phyloP scores from a whole-genome alignment of 495 filamentous ascomycete species.

The Penicillium atrosanguineum region DNA sequence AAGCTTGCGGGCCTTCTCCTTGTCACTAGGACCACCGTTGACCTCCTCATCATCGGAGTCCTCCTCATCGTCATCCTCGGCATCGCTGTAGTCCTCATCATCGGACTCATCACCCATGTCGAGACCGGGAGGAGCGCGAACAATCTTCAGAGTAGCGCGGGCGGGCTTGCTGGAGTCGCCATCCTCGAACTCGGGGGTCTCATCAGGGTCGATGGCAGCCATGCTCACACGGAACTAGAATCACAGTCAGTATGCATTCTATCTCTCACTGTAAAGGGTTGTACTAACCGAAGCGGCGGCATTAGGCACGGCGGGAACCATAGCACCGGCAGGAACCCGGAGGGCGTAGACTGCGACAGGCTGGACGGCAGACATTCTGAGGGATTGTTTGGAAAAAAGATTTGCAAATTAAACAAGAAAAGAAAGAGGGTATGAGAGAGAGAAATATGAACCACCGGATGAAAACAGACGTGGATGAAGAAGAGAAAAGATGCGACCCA shows the following conservation, averaged over 20 bases:
- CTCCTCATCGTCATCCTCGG: conserved; percentile 62
- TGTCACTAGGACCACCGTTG: conserved; percentile 88
- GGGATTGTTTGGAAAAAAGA: conserved; percentile 8
- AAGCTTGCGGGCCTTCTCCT: conserved; percentile 80
- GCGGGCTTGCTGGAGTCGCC: conserved; percentile 58
- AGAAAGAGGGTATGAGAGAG: conserved; percentile 10
- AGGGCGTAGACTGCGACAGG: conserved; percentile 89
- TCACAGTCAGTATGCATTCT: conserved; percentile 6
- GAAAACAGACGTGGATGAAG: conserved; percentile 27
- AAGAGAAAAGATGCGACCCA: conserved; percentile 27
- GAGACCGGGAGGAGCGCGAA: conserved; percentile 61
- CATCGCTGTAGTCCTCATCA: conserved; percentile 54
- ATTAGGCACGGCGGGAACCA: conserved; percentile 70
- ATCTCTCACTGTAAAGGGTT: conserved; percentile 13
- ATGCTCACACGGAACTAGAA: conserved; percentile 91
- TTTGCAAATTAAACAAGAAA: conserved; percentile 10
- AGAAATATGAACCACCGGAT: conserved; percentile 25
- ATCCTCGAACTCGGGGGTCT: conserved; percentile 63
- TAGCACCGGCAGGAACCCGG: conserved; percentile 73
- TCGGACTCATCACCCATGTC: conserved; percentile 52
- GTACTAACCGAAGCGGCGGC: conserved; percentile 78
- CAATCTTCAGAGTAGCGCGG: conserved; percentile 84
- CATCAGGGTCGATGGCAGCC: conserved; percentile 93
- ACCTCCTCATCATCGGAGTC: conserved; percentile 65
- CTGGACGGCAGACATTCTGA: conserved; percentile 54